A percentile compares a stretch with the other conserved stretches of the same genome.
Evolutionary conservation across 2,329 filamentous ascomycete species (phyloP).

Genomic region (Nigrospora osmanthi): DNA sequence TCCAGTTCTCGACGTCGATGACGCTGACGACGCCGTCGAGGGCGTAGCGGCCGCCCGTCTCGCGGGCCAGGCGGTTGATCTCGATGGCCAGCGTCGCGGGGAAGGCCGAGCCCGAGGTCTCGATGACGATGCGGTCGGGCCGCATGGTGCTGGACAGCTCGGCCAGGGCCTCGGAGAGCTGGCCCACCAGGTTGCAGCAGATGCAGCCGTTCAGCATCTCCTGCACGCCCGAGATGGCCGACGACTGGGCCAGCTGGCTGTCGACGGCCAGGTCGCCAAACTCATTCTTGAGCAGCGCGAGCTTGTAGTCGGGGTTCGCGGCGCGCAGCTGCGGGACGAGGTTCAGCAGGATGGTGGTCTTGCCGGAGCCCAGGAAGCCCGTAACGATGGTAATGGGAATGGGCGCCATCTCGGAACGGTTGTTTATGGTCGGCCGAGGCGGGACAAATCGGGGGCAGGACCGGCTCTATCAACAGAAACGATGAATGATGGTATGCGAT

Average conservation of each 20-base stretch:
- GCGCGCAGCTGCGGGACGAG: conserved; percentile 81
- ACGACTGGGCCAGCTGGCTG: conserved; percentile 77
- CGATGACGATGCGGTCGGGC: conserved; percentile 86
- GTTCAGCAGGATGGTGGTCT: conserved; percentile 92
- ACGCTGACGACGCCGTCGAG: conserved; percentile 86
- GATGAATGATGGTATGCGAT: too few relatives aligned
- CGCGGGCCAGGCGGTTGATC: conserved; percentile 69
- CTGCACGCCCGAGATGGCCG: conserved; percentile 79
- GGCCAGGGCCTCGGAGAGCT: conserved; percentile 71
- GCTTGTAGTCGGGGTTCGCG: conserved; percentile 66
- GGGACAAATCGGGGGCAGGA: too few relatives aligned
- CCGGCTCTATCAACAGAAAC: too few relatives aligned
- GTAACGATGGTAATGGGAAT: conserved; percentile 93
- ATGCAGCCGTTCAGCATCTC: conserved; percentile 97
- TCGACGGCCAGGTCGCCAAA: conserved; percentile 94
- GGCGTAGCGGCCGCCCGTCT: conserved; percentile 58
- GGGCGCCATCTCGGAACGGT: conserved; percentile 41
- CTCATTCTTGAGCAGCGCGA: conserved; percentile 95
- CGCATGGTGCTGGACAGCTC: conserved; percentile 49
- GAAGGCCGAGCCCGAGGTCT: conserved; percentile 84
- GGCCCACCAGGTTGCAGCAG: conserved; percentile 96
- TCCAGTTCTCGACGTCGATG: conserved; percentile 92
- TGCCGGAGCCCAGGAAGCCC: conserved; percentile 91
- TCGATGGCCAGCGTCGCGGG: conserved; percentile 88
- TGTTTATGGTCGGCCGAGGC: too few relatives aligned